Conservation (phyloP, 805 yeast genomes). For the Monosporozyma unispora region DNA sequence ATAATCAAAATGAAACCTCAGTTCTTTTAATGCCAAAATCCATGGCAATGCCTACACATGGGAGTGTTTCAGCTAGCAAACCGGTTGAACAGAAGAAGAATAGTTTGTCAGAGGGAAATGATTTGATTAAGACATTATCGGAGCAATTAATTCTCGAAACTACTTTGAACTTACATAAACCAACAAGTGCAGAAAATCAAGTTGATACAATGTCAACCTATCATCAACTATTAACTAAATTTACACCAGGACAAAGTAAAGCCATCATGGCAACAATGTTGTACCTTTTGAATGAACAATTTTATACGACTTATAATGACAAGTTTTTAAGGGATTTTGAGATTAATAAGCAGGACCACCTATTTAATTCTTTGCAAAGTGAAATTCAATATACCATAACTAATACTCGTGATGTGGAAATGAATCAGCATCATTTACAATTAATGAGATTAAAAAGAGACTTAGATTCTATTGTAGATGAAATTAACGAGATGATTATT, state of each 20-base stretch:
- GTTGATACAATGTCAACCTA: constrained; percentile 21
- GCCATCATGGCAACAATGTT: constrained; percentile 28
- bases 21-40: not conserved
- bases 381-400: constrained; percentile 75
- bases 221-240: constrained; percentile 12
- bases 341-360: constrained; percentile 76
- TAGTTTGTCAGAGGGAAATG: constrained; percentile 2
- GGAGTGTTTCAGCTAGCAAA: not conserved
- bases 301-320: constrained; percentile 36
- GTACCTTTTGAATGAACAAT: constrained; percentile 28
- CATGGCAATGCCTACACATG: not conserved
- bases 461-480: constrained; percentile 66
- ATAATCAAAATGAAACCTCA: not conserved
- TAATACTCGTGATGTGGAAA: constrained; percentile 58
- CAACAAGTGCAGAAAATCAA: constrained; percentile 27
- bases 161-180: constrained; percentile 12
- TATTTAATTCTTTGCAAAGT: constrained; percentile 87
- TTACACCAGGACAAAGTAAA: constrained; percentile 19
- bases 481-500: constrained; percentile 52
- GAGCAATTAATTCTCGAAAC: constrained; percentile 26
- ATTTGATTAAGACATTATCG: constrained; percentile 21
- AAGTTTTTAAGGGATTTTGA: constrained; percentile 40
- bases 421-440: constrained; percentile 56
- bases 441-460: constrained; percentile 65
- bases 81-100: constrained; percentile 1